Base-by-base conservation (phyloP, 2,329 filamentous ascomycete genomes). In the Penicillium hordei region DNA sequence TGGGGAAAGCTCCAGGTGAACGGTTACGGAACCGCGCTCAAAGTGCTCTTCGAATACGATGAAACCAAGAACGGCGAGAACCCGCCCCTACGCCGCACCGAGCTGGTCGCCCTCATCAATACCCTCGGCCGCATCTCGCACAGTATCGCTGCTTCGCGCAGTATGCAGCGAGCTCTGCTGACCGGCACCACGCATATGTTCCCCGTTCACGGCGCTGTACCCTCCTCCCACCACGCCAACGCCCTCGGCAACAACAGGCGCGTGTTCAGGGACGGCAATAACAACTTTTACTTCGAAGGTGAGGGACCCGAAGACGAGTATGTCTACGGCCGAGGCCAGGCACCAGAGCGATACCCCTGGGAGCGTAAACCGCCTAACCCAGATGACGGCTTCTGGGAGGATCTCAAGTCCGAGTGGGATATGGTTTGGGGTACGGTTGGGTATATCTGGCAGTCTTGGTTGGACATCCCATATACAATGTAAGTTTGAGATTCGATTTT, bases 1-100 rank as follows among this genome's bases (percentile, higher is more conserved):
- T 99, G 94, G 94, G 94, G 94, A 48, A 99, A 99, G 78, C 79
- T 99, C 38, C 94, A 99, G 78, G 96, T 92, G 0, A 90, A 90
- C 13, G 94, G 94, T 2, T 97, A 97, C 72, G 94, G 94, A 49
- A 91, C 94, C 0, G 94, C 94, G 0, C 80, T 99, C 61, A 99
- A 99, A 78, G 89, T 99, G 5, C 83, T 99, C 1, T 99, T 99
- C 69, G 94, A 99, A 75, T 94, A 92, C 62, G 92, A 96, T 64
- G 83, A 88, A 62, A 83, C 79, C 7, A 82, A 86, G 67, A 81
- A 79, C 29, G 81, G 81, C 25, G 83, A 85, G 58, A 86, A 86
- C 66, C 92, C 91, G 0, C 79, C 84, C 15, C 83, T 97, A 21
- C 87, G 93, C 72, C 84, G 94, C 63, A 97, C 93, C 0, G 94